Percentiles rank a stretch among this genome's conserved stretches.
Conservation (phyloP, 2,329 filamentous ascomycete genomes). For the Colletotrichum echinochloae region DNA sequence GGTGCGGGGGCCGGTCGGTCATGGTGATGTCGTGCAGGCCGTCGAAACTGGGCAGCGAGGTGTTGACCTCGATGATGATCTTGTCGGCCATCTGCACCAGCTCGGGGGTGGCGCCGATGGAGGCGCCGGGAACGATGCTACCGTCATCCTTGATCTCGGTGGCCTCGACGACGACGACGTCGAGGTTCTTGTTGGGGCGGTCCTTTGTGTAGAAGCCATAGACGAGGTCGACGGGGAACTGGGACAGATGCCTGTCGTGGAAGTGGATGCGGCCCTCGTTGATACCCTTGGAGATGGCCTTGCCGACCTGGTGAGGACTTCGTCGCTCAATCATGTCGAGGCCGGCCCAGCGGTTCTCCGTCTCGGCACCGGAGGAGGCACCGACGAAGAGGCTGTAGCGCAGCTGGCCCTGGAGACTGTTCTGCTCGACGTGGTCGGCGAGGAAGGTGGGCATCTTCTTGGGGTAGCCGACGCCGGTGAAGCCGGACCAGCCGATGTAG, state of each 20-base stretch:
- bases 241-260: slow-evolving; percentile 93
- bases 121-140: slow-evolving; percentile 88
- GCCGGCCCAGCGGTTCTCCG: slow-evolving; percentile 90
- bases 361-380: slow-evolving; percentile 89
- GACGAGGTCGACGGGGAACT: slow-evolving; percentile 90
- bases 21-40: slow-evolving; percentile 92
- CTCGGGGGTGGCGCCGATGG: slow-evolving; percentile 86
- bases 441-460: slow-evolving; percentile 88
- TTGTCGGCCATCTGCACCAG: slow-evolving; percentile 93
- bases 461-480: slow-evolving; percentile 90
- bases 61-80: slow-evolving; percentile 92
- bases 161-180: slow-evolving; percentile 88
- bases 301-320: slow-evolving; percentile 89
- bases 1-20: slow-evolving; percentile 82
- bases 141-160: slow-evolving; percentile 90
- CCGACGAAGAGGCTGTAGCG: slow-evolving; percentile 91
- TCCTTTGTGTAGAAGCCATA: slow-evolving; percentile 90
- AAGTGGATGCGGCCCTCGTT: slow-evolving; percentile 91
- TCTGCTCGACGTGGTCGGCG: slow-evolving; percentile 90
- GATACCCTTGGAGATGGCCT: slow-evolving; percentile 90
- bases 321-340: slow-evolving; percentile 92
- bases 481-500: slow-evolving; percentile 93
- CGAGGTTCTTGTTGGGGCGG: slow-evolving; percentile 77
- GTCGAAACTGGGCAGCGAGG: slow-evolving; percentile 84
- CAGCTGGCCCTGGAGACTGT: slow-evolving; percentile 83